Conservation (phyloP, 129 eudicot species). For the Heracleum sosnowskyi region DNA sequence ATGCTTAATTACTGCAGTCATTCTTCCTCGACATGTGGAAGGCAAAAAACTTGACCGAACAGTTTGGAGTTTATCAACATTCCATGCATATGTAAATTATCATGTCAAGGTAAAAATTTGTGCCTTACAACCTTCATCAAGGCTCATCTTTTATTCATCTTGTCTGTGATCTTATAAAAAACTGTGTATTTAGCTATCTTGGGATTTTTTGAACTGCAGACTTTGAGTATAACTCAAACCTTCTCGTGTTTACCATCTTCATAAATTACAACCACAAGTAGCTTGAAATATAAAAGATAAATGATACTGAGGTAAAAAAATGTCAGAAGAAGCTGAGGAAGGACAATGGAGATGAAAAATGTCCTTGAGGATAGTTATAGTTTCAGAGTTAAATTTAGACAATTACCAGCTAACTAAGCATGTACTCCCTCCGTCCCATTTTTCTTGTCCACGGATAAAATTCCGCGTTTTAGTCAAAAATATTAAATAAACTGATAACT, state of each 20-base stretch:
- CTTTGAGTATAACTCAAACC: neutral
- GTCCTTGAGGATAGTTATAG: neutral
- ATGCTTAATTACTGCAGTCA: constrained; percentile 42
- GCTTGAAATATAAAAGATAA: neutral
- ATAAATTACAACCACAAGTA: neutral
- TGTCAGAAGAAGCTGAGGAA: neutral
- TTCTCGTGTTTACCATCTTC: neutral
- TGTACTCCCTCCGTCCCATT: neutral
- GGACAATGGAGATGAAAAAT: neutral
- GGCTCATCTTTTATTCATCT: neutral
- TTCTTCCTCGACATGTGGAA: constrained; percentile 84
- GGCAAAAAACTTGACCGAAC: constrained; percentile 88
- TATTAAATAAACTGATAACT: too few relatives aligned
- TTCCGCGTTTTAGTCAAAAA: too few relatives aligned
- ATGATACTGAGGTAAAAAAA: neutral
- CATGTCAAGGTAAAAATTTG: constrained; percentile 73
- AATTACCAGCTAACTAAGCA: neutral
- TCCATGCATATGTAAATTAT: constrained; percentile 90
- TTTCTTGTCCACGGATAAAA: too few relatives aligned
- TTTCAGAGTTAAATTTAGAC: neutral
- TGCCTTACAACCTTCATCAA: neutral
- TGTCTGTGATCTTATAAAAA: neutral
- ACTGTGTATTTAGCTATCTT: too few relatives aligned
- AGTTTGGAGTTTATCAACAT: constrained; percentile 84
- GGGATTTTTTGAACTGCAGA: neutral